A percentile compares a stretch with the other conserved stretches of the same genome.
phyloP scores from a whole-genome alignment of 2,329 filamentous ascomycete genomes.

The Diplocarpon mali region DNA sequence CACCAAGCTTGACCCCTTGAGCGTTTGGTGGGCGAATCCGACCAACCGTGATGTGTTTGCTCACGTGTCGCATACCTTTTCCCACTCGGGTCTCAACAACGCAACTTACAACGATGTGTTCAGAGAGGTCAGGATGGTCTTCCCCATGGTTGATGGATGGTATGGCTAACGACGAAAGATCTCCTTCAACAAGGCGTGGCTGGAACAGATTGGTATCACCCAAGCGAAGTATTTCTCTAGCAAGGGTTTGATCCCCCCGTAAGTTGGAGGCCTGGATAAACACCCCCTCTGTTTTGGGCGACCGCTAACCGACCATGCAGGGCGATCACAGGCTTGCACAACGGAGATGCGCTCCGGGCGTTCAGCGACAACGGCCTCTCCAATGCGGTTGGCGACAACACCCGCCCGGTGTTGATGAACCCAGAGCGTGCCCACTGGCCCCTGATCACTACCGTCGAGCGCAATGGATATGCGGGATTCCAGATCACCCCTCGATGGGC shows the following conservation, averaged over 20 bases:
- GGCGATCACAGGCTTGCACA: constrained; percentile 51
- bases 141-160: background rate
- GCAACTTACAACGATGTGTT: constrained; percentile 44
- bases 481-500: constrained; percentile 48
- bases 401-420: constrained; percentile 41
- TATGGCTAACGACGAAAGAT: constrained; percentile 27
- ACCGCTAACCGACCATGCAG: constrained; percentile 37
- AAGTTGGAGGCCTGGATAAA: background rate
- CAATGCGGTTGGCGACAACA: constrained; percentile 51
- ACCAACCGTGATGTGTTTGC: constrained; percentile 41
- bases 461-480: constrained; percentile 45
- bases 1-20: constrained; percentile 36
- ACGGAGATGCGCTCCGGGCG: constrained; percentile 46
- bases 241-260: constrained; percentile 29
- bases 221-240: constrained; percentile 36
- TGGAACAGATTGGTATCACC: constrained; percentile 36
- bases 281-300: no score
- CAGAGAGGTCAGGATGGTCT: constrained; percentile 31
- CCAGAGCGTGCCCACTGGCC: constrained; percentile 38
- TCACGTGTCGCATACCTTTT: constrained; percentile 50
- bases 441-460: constrained; percentile 37
- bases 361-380: constrained; percentile 48
- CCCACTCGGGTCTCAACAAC: constrained; percentile 46
- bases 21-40: constrained; percentile 38
- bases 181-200: constrained; percentile 46